These are phyloP conservation scores for Phaseolus lunatus DNA, from an alignment of 306 rosid species.

Conservation along the genomic window DNA sequence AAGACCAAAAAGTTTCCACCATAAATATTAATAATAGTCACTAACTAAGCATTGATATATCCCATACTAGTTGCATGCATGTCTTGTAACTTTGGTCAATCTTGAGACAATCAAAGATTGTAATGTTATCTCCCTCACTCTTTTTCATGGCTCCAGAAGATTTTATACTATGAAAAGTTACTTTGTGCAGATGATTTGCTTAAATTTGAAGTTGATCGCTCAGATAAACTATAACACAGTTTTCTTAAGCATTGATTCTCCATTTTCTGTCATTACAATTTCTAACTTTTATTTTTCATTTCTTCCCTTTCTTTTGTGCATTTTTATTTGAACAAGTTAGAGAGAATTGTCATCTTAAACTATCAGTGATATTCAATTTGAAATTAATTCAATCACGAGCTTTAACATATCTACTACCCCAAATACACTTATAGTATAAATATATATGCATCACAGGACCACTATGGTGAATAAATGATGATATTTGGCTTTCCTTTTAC, in stretches of 20 bases:
- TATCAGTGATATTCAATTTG: slow-evolving; percentile 28
- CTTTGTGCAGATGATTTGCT: neutral
- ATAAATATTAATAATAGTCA: neutral
- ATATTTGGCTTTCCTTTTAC: neutral
- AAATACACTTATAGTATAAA: neutral
- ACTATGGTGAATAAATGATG: neutral
- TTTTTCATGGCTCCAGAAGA: neutral
- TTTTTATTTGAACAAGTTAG: neutral
- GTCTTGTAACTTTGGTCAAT: slow-evolving; percentile 24
- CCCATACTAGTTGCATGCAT: neutral
- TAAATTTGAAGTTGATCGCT: neutral
- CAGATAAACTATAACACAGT: neutral
- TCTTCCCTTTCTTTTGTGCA: neutral
- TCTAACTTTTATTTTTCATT: neutral
- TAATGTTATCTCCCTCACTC: neutral
- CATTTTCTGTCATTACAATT: neutral
- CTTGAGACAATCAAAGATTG: slow-evolving; percentile 5
- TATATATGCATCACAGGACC: slow-evolving; percentile 26
- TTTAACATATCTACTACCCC: slow-evolving; percentile 9
- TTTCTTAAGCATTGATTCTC: neutral
- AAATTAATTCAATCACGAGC: slow-evolving; percentile 47
- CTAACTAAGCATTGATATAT: neutral
- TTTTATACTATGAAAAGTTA: neutral
- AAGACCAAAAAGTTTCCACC: neutral
- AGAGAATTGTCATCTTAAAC: neutral